Evolutionary conservation across 176 grass and related monocot genomes (phyloP), one percentile per base, ranked within the genome.

Genomic region (Tillandsia fasciculata): DNA sequence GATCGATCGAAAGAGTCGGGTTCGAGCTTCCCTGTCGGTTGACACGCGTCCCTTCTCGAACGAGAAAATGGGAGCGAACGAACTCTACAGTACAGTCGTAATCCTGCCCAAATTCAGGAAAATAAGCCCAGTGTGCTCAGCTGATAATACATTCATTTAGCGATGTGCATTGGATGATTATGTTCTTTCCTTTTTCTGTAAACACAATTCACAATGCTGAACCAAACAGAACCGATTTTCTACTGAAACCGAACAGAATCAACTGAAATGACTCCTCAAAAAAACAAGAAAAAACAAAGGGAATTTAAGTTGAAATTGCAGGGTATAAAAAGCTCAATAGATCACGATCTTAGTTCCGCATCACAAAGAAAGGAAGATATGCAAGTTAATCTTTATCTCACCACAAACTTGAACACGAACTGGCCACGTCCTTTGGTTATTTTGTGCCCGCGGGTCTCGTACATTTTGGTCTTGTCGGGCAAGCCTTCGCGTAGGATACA

Each of bases 1-100:
- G 70, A 73, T 97, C 89, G 67, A 92, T 97, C 49, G 81, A 78
- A 29, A 97, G 89, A 75, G 63, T 97, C 7, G 93, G 93, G 78
- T 87, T 92, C 12, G 89, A 97, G 63, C 79, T 92, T 2, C 82
- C 68, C 66, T 72, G 81, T 81, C 82, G 15, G 72, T 92, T 97
- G 74, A 74, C 71, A n/a, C 82, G 86, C 70, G 72, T 76, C 12
- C 86, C 93, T 85, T 97, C 86, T 48, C 69, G 76, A 14, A 81
- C 93, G 13, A 97, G 89, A 88, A 92, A 97, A 90, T 97, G 93
- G 50, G 93, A 97, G 11, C 93, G 86, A 67, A 87, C 74, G 76
- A 92, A 92, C 86, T 97, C 93, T 48, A 97, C 82, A 2, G 89
- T 92, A 73, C 86, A 92, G 53, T 75, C 71, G 69, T 90, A 97